Conservation (phyloP, 257 asterid species). For the Solanum lycopersicoides region DNA sequence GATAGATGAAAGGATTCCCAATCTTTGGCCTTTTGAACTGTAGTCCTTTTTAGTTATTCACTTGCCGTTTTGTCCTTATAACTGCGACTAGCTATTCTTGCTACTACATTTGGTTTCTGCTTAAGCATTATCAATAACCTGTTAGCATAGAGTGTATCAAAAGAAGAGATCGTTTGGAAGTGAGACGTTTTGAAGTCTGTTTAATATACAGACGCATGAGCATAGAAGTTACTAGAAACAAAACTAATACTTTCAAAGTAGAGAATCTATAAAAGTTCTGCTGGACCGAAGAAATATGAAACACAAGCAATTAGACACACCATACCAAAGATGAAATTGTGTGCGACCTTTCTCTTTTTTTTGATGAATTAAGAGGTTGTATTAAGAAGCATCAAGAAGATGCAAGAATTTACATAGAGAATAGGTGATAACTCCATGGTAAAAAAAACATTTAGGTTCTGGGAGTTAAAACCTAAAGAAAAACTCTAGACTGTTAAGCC, state of each 20-base stretch:
- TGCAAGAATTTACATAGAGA: neutral
- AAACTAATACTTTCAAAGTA: neutral
- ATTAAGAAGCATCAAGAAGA: neutral
- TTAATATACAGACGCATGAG: neutral
- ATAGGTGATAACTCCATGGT: neutral
- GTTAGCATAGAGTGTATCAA: neutral
- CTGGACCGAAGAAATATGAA: neutral
- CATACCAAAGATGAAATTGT: neutral
- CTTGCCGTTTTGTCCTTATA: neutral
- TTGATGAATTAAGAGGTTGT: neutral
- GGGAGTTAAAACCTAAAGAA: neutral
- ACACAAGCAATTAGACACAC: neutral
- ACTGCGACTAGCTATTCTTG: neutral
- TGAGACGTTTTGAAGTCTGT: neutral
- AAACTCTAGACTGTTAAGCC: neutral
- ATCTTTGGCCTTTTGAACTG: neutral
- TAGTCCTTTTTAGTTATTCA: neutral
- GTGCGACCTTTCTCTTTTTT: neutral
- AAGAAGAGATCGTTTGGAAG: neutral
- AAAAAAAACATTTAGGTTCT: neutral
- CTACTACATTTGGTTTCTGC: neutral
- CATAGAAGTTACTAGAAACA: neutral
- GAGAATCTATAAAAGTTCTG: neutral
- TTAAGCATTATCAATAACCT: neutral
- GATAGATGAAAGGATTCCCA: neutral